These are phyloP conservation scores for Ricinus communis DNA, from an alignment of 345 rosid species.

Conservation along the genomic window DNA sequence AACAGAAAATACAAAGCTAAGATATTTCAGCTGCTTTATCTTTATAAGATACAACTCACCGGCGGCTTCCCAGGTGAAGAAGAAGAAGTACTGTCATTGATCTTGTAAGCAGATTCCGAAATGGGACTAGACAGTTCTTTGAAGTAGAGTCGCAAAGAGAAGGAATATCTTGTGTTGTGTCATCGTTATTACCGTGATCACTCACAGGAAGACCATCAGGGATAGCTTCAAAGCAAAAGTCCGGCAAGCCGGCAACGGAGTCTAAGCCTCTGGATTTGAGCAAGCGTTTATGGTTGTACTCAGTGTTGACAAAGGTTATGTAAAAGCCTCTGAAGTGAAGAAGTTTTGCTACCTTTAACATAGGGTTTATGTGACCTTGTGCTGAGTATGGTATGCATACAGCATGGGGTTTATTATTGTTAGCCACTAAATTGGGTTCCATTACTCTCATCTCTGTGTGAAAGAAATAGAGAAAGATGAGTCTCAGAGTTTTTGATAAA, in stretches of 20 bases:
- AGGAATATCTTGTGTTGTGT: conserved; percentile 45
- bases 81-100: conserved; percentile 16
- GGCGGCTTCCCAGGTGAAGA: conserved; percentile 20
- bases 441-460: not conserved
- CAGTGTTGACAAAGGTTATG: conserved; percentile 44
- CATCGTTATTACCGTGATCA: conserved; percentile 7
- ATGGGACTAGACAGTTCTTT: conserved; percentile 31
- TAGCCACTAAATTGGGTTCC: not conserved
- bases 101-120: conserved; percentile 31
- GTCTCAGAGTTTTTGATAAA: too few species aligned
- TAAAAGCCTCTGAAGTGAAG: conserved; percentile 39
- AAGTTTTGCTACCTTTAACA: conserved; percentile 39
- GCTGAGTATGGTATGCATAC: conserved; percentile 38
- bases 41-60: conserved; percentile 43
- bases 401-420: conserved; percentile 22
- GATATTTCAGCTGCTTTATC: too few species aligned
- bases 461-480: too few species aligned
- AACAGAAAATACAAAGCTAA: too few species aligned
- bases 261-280: conserved; percentile 34
- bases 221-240: conserved; percentile 42
- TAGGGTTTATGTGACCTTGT: conserved; percentile 41
- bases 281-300: conserved; percentile 41
- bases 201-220: conserved; percentile 47
- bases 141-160: conserved; percentile 40
- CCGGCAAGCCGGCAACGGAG: conserved; percentile 37